Evolutionary conservation across 352 stramenopile species (phyloP).

Genomic region (Globisporangium radiosum): DNA sequence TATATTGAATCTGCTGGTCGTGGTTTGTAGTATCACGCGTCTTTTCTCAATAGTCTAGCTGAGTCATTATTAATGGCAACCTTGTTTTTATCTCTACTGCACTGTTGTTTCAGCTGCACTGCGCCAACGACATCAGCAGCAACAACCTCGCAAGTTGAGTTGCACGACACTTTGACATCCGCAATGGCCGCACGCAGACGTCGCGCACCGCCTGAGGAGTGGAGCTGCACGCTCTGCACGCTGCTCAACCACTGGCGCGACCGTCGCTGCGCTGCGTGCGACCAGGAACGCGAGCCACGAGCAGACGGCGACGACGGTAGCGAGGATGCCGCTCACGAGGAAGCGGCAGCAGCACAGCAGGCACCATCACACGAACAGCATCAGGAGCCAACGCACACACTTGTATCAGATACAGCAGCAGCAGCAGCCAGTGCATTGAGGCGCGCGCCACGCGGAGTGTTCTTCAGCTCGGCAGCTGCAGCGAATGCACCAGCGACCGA

Average conservation of each 20-base stretch:
- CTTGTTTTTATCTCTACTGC: neutral
- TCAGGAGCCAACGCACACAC: neutral
- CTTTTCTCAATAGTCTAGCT: no score
- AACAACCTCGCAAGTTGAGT: no score
- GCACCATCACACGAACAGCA: neutral
- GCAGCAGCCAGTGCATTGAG: neutral
- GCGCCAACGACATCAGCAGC: neutral
- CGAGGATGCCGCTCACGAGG: neutral
- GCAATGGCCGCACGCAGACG: conserved; percentile 5
- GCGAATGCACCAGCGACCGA: neutral
- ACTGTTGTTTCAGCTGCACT: neutral
- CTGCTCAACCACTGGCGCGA: conserved; percentile 47
- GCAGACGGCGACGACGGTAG: neutral
- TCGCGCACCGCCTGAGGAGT: conserved; percentile 21
- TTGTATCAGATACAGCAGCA: neutral
- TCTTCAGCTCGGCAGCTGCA: conserved; percentile 28
- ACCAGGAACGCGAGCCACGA: conserved; percentile 27
- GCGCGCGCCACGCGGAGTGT: conserved; percentile 19
- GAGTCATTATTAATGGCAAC: no score
- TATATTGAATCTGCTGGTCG: no score
- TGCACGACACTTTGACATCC: neutral
- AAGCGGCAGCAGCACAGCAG: neutral
- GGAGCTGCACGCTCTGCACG: conserved; percentile 68
- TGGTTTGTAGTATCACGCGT: no score
- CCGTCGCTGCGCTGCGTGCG: conserved; percentile 41